These are phyloP conservation scores for Calonectria henricotiae DNA, from an alignment of 2,329 filamentous ascomycete genomes.

Conservation along the genomic window DNA sequence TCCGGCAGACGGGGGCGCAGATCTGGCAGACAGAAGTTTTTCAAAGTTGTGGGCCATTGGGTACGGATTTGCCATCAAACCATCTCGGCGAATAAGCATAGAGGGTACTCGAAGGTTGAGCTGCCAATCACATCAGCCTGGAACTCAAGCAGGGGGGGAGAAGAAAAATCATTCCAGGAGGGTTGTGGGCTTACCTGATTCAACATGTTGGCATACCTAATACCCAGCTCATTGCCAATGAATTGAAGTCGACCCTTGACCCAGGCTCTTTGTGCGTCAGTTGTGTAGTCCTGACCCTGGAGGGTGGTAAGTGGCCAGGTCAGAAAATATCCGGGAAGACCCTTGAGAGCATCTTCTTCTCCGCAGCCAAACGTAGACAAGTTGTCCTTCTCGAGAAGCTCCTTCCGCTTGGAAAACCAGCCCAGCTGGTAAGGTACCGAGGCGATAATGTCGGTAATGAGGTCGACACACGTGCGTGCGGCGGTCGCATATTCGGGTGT, in stretches of 20 bases:
- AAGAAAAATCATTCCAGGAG: constrained; percentile 11
- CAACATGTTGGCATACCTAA: constrained; percentile 73
- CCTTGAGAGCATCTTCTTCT: constrained; percentile 67
- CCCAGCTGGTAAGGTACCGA: constrained; percentile 76
- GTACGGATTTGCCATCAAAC: constrained; percentile 65
- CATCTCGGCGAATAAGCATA: constrained; percentile 74
- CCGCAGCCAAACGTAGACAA: constrained; percentile 67
- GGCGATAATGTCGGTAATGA: constrained; percentile 73
- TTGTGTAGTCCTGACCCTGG: constrained; percentile 72
- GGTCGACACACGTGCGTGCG: constrained; percentile 67
- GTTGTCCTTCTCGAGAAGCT: constrained; percentile 60
- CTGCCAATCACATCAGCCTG: constrained; percentile 55
- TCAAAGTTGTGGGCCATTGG: constrained; percentile 63
- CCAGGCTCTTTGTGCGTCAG: constrained; percentile 73
- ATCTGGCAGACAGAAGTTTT: constrained; percentile 63
- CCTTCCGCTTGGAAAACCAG: constrained; percentile 68
- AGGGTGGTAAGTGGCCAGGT: constrained; percentile 73
- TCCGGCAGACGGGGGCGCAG: constrained; percentile 56
- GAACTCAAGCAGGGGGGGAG: constrained; percentile 32
- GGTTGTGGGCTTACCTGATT: constrained; percentile 64
- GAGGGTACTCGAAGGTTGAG: constrained; percentile 74
- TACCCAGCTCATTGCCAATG: constrained; percentile 71
- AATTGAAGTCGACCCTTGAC: constrained; percentile 68
- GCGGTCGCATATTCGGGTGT: constrained; percentile 75
- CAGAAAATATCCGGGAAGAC: constrained; percentile 72